Evolutionary conservation across 768 basidiomycete species (phyloP), one percentile per base, ranked within the genome.

Genomic region (Clitopilus hobsonii): DNA sequence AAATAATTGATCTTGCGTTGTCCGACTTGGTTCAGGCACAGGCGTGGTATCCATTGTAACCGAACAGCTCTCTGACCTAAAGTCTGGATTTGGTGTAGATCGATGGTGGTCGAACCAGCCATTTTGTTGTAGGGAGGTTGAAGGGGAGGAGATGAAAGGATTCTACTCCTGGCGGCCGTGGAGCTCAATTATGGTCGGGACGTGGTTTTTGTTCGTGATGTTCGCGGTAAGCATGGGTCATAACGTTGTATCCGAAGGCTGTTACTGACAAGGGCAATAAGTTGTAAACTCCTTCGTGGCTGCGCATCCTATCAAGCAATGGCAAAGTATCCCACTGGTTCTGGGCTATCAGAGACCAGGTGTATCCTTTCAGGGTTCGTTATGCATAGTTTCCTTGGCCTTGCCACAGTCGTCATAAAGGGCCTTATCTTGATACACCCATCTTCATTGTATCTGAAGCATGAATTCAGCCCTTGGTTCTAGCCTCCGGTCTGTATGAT

Each of bases 61-160:
- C 49, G 92, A 91, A 71, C 98, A 97, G 97, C 81, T 99, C 22
- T 94, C 94, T 2, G 96, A 98, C 69, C 85, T 98, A 60, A 98
- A 98, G 74, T 89, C 95, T 76, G 97, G 97, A 1, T 97, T 97
- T 65, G 98, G 97, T 71, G 79, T 84, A 3, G 92, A 94, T 60
- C 94, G 92, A 1, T 99, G 97, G 97, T 99, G 97, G 96, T 69
- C 98, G 54, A 97, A 95, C 69, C 87, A 94, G 63, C 91, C 97
- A 65, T 98, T 98, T 68, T 99, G 97, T 71, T 99, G 97, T 67
- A 94, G 95, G 88, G 97, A 98, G 66, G 85, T 98, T 54, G 92
- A 94, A 58, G 80, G 76, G 5, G 87, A 87, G 45, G 89, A 87
- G 59, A 79, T 83, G 16, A 88, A 85, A 53, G 86, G 82, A 13